Base-by-base conservation (phyloP, 495 filamentous ascomycete genomes). In the Letharia lupina region DNA sequence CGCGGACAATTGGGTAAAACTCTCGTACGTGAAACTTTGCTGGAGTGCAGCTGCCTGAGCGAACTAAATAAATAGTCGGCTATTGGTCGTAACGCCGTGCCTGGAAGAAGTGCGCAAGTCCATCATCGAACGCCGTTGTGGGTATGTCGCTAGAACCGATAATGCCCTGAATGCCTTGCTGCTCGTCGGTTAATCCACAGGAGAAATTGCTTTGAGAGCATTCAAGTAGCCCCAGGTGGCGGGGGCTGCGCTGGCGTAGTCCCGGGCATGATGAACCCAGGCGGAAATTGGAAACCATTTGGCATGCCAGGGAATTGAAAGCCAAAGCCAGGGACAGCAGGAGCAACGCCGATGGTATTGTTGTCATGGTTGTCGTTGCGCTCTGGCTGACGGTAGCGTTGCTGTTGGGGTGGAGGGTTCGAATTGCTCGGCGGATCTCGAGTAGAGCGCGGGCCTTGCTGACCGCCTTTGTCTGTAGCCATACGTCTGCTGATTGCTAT, bases 401-500 rank as follows among this genome's bases (percentile, higher is more conserved):
- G 61, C 57, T 58, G 71, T 39, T 74, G 75, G 73, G 73, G 77
- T 65, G 75, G 74, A 61, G 54, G 71, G 75, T 64, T 70, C 74
- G 61, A 72, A 65, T 33, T 74, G 69, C 35, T 71, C 76, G 48
- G 61, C 56, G 77, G 76, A 70, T 80, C 77, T 47, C 88, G 84
- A 63, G 82, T 86, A 1, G 88, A 91, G 62, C 88, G 86, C 20
- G 88, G 87, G 1, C 89, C 89, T 67, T 87, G 86, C 69, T 83
- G 84, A 50, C 89, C 89, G 40, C 86, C 86, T 67, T 87, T 86
- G 71, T 91, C 89, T 15, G 87, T 91, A 67, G 86, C 83, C 81
- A 93, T 90, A 28, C 91, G 89, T 65, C 90, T 81, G 72, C 88
- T 91, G 69, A 96, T 94, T 15, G 91, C 91, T 84, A 64, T 69